phyloP scores from a whole-genome alignment of 345 rosid species.

The Raphanus raphanistrum region DNA sequence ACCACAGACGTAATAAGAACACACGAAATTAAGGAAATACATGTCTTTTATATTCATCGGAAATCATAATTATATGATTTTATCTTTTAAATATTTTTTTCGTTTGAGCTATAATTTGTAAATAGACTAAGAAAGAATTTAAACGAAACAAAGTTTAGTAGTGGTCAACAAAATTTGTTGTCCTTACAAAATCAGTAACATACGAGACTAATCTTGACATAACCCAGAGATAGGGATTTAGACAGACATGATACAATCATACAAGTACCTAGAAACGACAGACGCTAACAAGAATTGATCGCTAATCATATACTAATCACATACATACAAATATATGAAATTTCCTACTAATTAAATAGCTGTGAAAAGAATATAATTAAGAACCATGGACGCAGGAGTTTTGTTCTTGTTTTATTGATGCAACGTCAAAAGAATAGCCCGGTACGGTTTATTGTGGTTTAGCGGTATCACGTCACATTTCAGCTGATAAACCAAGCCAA shows the following conservation, averaged over 20 bases:
- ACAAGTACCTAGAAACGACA: constrained; percentile 8
- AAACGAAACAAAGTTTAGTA: neutral
- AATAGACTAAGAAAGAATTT: neutral
- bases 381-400: constrained; percentile 15
- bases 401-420: constrained; percentile 5
- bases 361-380: constrained; percentile 15
- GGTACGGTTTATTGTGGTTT: constrained; percentile 9
- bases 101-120: neutral
- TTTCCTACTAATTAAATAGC: constrained; percentile 22
- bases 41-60: neutral
- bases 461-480: constrained; percentile 24
- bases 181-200: constrained; percentile 25
- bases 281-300: constrained; percentile 25
- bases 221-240: constrained; percentile 3
- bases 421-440: constrained; percentile 23
- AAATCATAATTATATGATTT: neutral
- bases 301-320: neutral
- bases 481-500: constrained; percentile 79
- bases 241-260: neutral
- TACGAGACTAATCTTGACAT: constrained; percentile 16
- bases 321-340: constrained; percentile 38
- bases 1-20: neutral
- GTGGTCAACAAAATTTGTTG: constrained; percentile 13
- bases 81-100: neutral
- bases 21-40: neutral